phyloP scores from a whole-genome alignment of 164 flowering plant species.

The Santalum album region DNA sequence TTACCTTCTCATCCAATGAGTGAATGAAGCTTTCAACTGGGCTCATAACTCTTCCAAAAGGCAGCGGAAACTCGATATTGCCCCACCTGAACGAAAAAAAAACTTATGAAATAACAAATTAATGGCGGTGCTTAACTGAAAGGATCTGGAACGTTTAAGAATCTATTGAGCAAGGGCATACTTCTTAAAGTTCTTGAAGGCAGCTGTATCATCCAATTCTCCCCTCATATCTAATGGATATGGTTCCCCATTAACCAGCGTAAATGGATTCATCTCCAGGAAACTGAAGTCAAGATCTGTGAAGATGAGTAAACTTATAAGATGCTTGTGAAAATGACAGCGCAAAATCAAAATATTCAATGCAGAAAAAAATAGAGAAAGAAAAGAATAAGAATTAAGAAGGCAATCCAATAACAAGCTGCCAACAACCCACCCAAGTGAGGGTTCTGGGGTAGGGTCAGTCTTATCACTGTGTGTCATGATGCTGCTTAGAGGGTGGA shows the following conservation, averaged over 20 bases:
- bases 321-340: no score
- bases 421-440: no score
- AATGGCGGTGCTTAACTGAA: no score
- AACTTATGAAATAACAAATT: background rate
- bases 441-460: no score
- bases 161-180: slow-evolving; percentile 13
- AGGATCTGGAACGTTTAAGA: no score
- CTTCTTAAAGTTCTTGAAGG: slow-evolving; percentile 89
- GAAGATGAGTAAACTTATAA: no score
- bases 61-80: slow-evolving; percentile 71
- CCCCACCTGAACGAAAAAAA: slow-evolving; percentile 57
- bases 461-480: no score
- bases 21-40: slow-evolving; percentile 74
- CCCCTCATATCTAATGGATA: slow-evolving; percentile 93
- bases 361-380: no score
- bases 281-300: slow-evolving; percentile 86
- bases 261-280: slow-evolving; percentile 91
- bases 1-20: slow-evolving; percentile 61
- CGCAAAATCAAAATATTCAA: no score
- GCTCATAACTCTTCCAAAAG: slow-evolving; percentile 87
- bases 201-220: slow-evolving; percentile 89
- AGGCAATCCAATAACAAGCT: no score
- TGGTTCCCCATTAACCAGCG: slow-evolving; percentile 75
- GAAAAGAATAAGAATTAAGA: no score
- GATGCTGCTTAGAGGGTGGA: no score